Evolutionary conservation across 164 flowering plant genomes (phyloP), one percentile per base, ranked within the genome.

Genomic region (Annona cherimola): DNA sequence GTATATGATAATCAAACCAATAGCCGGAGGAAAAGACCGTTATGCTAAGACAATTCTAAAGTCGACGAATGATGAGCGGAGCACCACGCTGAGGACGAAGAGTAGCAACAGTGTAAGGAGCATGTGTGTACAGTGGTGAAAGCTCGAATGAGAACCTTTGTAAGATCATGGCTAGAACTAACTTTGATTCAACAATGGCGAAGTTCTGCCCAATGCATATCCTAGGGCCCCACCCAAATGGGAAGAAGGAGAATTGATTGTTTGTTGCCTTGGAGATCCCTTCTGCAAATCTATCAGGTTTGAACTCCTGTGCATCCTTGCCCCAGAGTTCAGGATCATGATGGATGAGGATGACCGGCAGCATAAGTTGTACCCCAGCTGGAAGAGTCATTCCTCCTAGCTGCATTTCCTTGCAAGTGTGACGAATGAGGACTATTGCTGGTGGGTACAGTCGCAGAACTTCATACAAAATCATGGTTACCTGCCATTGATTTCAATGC

Each of bases 141-240:
- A 67, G 70, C 41, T 46, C 55, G 45, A 67, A 67, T 20, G 70
- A 67, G 70, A 67, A 67, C 5, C 19, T 35, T 45, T 67, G 70
- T 45, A 67, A 39, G 19, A 67, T 18, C 70, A 67, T 67, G 41
- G 70, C 70, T 59, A 67, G 35, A 16, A 59, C 70, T 19, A 67
- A 41, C 70, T 67, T 67, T 8, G 70, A 55, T 26, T 67, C 70
- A 18, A 67, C 45, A 9, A 67, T 16, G 11, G 16, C 70, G 11
- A 67, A 67, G 70, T 45, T 45, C 19, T 67, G 70, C 57, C 70
- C 70, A 20, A 67, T 67, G 16, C 70, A 67, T 45, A 67, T 45
- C 35, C 70, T 35, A n/a, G 70, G 60, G 2, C 70, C 70, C 70
- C 70, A 67, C 8, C 55, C 55, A 19, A 67, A 67, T n/a, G 70